phyloP scores from a whole-genome alignment of 2,329 filamentous ascomycete species.

The Aspergillus caelatus region DNA sequence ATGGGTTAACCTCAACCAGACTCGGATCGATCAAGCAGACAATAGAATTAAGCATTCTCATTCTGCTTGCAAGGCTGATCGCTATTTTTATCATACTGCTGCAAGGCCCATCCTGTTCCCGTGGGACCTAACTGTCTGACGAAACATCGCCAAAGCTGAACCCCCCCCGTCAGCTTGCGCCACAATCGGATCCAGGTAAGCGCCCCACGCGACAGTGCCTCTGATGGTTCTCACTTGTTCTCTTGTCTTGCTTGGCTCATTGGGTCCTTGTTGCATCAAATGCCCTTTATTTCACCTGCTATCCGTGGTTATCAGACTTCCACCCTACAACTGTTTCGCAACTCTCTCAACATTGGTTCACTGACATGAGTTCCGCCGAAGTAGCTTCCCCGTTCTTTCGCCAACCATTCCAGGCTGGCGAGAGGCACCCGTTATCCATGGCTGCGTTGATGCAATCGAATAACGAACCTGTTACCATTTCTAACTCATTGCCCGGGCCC shows the following conservation, averaged over 20 bases:
- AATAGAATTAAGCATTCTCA: slow-evolving; percentile 13
- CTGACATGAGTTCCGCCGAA: slow-evolving; percentile 41
- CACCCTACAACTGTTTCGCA: not conserved
- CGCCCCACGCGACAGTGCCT: slow-evolving; percentile 39
- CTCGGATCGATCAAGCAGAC: slow-evolving; percentile 9
- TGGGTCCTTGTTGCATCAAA: slow-evolving; percentile 11
- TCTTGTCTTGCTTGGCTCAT: slow-evolving; percentile 7
- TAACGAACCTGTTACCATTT: slow-evolving; percentile 43
- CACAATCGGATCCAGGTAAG: slow-evolving; percentile 46
- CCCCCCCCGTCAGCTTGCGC: slow-evolving; percentile 46
- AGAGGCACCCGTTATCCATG: slow-evolving; percentile 41
- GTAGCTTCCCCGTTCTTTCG: slow-evolving; percentile 35
- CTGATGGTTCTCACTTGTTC: slow-evolving; percentile 13
- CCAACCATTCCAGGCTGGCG: slow-evolving; percentile 35
- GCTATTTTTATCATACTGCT: slow-evolving; percentile 29
- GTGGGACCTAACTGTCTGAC: slow-evolving; percentile 18
- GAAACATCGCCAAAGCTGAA: slow-evolving; percentile 38
- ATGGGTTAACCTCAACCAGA: slow-evolving; percentile 20
- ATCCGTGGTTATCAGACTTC: not conserved
- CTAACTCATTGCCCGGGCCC: slow-evolving; percentile 36
- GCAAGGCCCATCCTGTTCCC: slow-evolving; percentile 21
- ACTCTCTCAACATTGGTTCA: slow-evolving; percentile 5
- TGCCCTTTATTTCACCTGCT: slow-evolving; percentile 8
- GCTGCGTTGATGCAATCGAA: slow-evolving; percentile 47
- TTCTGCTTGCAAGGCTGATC: slow-evolving; percentile 24